Evolutionary conservation across 768 basidiomycete species (phyloP), one percentile per base, ranked within the genome.

Genomic region (Suillus brevipes): DNA sequence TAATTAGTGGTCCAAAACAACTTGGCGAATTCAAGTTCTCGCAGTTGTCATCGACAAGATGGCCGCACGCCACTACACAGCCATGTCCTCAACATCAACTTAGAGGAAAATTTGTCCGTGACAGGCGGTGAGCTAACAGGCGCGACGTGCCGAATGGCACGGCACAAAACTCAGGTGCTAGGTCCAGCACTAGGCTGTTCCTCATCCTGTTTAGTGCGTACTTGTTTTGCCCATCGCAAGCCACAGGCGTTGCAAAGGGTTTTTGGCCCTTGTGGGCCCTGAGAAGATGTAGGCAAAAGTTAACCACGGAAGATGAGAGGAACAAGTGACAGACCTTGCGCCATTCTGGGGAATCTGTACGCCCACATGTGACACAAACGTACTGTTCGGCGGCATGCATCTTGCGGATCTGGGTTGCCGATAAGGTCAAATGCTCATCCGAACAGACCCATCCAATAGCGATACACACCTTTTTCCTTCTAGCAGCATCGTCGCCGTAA

Each of bases 221-320:
- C 78, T 66, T 85, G 78, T 78, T 97, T 97, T 36, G 95, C 95
- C 93, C 94, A 97, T 62, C 95, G 85, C 47, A 99, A 78, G 31
- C 96, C 96, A 69, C 97, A 97, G 2, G 95, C 95, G 77, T 98
- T 97, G 81, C 97, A 98, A 6, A 98, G 79, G n/a, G 97, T 97
- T 80, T 98, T 99, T 1, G 97, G 95, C 42, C 97, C 97, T 62
- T 87, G 83, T 1, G 97, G 97, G 13, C 97, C 97, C 92, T 92
- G 68, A 38, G 60, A 65, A 65, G 28, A 25, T 5, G 31, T 31
- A 68, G 67, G 58, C 20, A 4, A 57, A 43, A 52, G 40, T n/a
- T 6, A 45, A 71, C 64, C 60, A 67, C 81, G 34, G 62, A 25
- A 60, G 56, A 38, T 62, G 61, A n/a, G 28, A 50, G 18, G 1